These are phyloP conservation scores for Fusarium sp. DNA, from an alignment of 2,329 filamentous ascomycete species.

Conservation along the genomic window DNA sequence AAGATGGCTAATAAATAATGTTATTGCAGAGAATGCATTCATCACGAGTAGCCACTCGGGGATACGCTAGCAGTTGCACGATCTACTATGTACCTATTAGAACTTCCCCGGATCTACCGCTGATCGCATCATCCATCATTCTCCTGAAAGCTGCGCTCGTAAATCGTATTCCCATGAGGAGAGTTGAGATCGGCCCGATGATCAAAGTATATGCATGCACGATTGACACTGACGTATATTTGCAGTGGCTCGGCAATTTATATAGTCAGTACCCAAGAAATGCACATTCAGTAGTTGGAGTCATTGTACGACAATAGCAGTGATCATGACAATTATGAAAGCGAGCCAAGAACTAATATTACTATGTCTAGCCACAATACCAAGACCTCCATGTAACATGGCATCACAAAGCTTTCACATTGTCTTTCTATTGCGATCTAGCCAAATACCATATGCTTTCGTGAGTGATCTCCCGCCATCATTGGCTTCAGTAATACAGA, in stretches of 20 bases:
- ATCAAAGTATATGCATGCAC: constrained; percentile 9
- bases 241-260: not conserved
- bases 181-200: constrained; percentile 22
- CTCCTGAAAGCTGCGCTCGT: not conserved
- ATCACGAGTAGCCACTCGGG: not conserved
- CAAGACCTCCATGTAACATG: not conserved
- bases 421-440: not conserved
- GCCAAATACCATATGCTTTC: not conserved
- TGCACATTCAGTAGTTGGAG: not conserved
- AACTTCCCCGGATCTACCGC: constrained; percentile 12
- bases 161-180: not conserved
- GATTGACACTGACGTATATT: not conserved
- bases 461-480: not conserved
- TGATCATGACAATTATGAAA: not conserved
- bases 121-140: not conserved
- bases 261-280: not conserved
- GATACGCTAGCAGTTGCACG: not conserved
- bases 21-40: not conserved
- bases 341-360: not conserved
- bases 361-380: not conserved
- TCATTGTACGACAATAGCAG: not conserved
- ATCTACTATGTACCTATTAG: not conserved
- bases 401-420: not conserved
- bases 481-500: not conserved
- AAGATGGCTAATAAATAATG: not conserved